Evolutionary conservation across 1,139 yeast species (phyloP).

Genomic region (Taiozyma sp.): DNA sequence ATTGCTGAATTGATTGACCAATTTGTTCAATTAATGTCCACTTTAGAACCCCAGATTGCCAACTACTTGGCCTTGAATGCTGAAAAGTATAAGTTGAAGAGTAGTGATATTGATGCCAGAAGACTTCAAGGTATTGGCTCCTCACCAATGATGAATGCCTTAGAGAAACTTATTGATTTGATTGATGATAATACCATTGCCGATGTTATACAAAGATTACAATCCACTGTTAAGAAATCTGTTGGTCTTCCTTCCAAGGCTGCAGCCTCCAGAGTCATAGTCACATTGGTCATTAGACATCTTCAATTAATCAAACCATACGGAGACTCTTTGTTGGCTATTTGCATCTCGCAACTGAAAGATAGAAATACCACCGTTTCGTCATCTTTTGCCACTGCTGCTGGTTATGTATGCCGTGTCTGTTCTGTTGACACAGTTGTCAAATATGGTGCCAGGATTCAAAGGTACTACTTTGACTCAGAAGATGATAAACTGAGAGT

Average conservation of each 20-base stretch:
- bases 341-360: slow-evolving; percentile 52
- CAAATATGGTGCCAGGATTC: slow-evolving; percentile 47
- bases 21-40: slow-evolving; percentile 68
- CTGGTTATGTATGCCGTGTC: slow-evolving; percentile 72
- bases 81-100: slow-evolving; percentile 72
- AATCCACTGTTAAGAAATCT: slow-evolving; percentile 47
- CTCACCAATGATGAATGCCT: slow-evolving; percentile 88
- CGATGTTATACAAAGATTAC: slow-evolving; percentile 44
- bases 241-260: slow-evolving; percentile 92
- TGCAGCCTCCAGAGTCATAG: slow-evolving; percentile 75
- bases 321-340: slow-evolving; percentile 56
- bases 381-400: slow-evolving; percentile 71
- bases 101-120: slow-evolving; percentile 69
- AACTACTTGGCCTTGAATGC: slow-evolving; percentile 87
- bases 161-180: slow-evolving; percentile 61
- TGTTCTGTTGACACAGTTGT: slow-evolving; percentile 49
- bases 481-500: slow-evolving; percentile 41
- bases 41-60: slow-evolving; percentile 86
- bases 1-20: slow-evolving; percentile 67
- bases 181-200: slow-evolving; percentile 46
- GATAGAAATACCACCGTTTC: slow-evolving; percentile 73
- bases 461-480: slow-evolving; percentile 55
- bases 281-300: slow-evolving; percentile 55
- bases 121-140: slow-evolving; percentile 68
- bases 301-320: slow-evolving; percentile 48